A percentile compares a stretch with the other conserved stretches of the same genome.
Evolutionary conservation across 768 basidiomycete species (phyloP).

Genomic region (Rhizopogon salebrosus): DNA sequence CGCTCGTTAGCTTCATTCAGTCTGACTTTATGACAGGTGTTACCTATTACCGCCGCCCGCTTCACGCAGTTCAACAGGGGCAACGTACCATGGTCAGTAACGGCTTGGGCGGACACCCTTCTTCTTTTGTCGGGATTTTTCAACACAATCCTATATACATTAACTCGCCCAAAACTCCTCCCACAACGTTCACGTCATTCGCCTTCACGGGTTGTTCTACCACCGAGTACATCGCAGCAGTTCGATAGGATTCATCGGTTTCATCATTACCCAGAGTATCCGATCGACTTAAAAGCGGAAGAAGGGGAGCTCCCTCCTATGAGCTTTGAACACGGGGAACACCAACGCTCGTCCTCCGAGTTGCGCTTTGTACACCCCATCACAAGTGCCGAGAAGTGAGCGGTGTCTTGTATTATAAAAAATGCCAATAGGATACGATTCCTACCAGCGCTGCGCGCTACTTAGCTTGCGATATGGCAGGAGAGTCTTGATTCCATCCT

Average conservation of each 20-base stretch:
- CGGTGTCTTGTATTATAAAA: neutral
- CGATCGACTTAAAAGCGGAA: neutral
- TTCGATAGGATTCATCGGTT: neutral
- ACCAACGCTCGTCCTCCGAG: neutral
- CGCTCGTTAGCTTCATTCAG: neutral
- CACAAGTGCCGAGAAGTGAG: neutral
- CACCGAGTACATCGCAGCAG: neutral
- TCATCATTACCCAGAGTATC: neutral
- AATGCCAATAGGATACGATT: neutral
- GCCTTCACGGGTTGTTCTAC: neutral
- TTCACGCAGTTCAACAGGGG: slow-evolving; percentile 30
- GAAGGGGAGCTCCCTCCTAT: neutral
- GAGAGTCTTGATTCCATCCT: neutral
- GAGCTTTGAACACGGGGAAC: neutral
- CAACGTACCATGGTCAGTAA: slow-evolving; percentile 29
- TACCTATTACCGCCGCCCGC: slow-evolving; percentile 38
- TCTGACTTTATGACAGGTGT: slow-evolving; percentile 13
- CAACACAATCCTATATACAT: slow-evolving; percentile 34
- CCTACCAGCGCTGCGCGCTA: neutral
- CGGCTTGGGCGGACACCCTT: slow-evolving; percentile 34
- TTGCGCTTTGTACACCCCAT: neutral
- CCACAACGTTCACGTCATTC: slow-evolving; percentile 13
- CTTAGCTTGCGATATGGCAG: neutral
- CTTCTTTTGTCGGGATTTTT: slow-evolving; percentile 42
- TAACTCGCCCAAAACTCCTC: slow-evolving; percentile 37